A percentile compares a stretch with the other conserved stretches of the same genome.
phyloP scores from a whole-genome alignment of 2,329 filamentous ascomycete genomes.

The Fusarium decemcellulare region DNA sequence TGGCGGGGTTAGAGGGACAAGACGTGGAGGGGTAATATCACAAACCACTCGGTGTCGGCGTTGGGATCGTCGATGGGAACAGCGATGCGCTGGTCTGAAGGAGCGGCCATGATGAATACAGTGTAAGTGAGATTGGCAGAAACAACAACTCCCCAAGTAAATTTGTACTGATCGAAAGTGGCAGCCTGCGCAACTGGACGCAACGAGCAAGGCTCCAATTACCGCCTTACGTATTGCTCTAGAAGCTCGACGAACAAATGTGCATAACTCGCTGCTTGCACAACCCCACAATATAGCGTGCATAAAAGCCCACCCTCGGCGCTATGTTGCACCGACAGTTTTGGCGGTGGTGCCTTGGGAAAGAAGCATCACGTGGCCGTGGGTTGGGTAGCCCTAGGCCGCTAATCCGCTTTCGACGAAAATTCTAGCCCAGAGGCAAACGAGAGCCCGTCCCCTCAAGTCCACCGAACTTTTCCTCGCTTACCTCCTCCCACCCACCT shows the following conservation, averaged over 20 bases:
- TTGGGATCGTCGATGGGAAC: constrained; percentile 96
- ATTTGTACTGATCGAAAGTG: constrained; percentile 21
- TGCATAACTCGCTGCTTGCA: constrained; percentile 39
- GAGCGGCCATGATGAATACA: constrained; percentile 68
- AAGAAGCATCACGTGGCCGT: constrained; percentile 53
- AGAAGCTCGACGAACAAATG: constrained; percentile 5
- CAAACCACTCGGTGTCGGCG: constrained; percentile 95
- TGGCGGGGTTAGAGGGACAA: constrained; percentile 45
- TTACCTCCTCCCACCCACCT: constrained; percentile 62
- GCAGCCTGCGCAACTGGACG: constrained; percentile 34
- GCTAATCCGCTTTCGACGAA: constrained; percentile 55
- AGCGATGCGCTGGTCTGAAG: constrained; percentile 74
- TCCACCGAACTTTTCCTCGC: constrained; percentile 65
- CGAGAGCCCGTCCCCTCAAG: constrained; percentile 51
- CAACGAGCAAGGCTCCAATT: constrained; percentile 24
- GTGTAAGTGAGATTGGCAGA: background rate
- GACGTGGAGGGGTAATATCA: constrained; percentile 54
- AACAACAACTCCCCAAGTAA: background rate
- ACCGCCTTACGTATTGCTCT: constrained; percentile 39
- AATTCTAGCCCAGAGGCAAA: constrained; percentile 56
- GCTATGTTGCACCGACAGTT: constrained; percentile 35
- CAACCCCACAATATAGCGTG: constrained; percentile 33
- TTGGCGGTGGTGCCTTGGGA: constrained; percentile 9
- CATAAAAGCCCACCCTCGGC: constrained; percentile 38
- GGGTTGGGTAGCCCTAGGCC: constrained; percentile 56